Percentiles rank a stretch among this genome's conserved stretches.
Conservation (phyloP, 495 filamentous ascomycete genomes). For the Penicillium samsonianum region DNA sequence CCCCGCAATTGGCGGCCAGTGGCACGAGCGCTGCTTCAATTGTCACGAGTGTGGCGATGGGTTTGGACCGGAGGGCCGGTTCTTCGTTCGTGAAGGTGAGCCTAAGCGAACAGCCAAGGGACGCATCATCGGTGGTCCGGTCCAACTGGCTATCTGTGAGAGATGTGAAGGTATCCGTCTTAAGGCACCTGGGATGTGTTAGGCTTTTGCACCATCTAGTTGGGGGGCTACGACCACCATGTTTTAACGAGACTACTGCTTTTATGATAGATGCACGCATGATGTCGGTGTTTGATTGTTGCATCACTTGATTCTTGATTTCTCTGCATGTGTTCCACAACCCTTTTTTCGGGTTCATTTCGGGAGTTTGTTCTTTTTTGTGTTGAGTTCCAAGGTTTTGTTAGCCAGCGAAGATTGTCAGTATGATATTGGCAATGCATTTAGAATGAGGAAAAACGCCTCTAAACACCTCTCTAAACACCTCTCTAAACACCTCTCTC, state of each 20-base stretch:
- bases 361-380: background rate
- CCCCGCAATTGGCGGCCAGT: slow-evolving; percentile 84
- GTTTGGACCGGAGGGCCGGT: slow-evolving; percentile 61
- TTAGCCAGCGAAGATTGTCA: slow-evolving; percentile 18
- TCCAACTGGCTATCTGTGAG: slow-evolving; percentile 61
- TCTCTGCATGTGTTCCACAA: slow-evolving; percentile 8
- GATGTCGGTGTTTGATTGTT: slow-evolving; percentile 16
- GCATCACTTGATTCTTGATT: slow-evolving; percentile 16
- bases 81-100: slow-evolving; percentile 61
- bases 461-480: slow-evolving; percentile 20
- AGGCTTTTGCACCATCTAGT: slow-evolving; percentile 22
- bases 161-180: slow-evolving; percentile 63
- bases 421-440: slow-evolving; percentile 22
- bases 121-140: slow-evolving; percentile 49
- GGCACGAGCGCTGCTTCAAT: slow-evolving; percentile 90
- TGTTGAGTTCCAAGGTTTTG: slow-evolving; percentile 9
- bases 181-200: slow-evolving; percentile 51
- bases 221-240: slow-evolving; percentile 2
- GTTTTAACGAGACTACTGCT: slow-evolving; percentile 25
- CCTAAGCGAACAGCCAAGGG: slow-evolving; percentile 53
- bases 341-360: slow-evolving; percentile 5
- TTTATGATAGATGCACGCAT: slow-evolving; percentile 26
- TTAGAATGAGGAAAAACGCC: slow-evolving; percentile 16
- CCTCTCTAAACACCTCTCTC: slow-evolving; percentile 18
- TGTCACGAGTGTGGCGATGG: slow-evolving; percentile 69